A percentile compares a stretch with the other conserved stretches of the same genome.
phyloP scores from a whole-genome alignment of 179 eudicot genomes.

The Silene noctiflora region DNA sequence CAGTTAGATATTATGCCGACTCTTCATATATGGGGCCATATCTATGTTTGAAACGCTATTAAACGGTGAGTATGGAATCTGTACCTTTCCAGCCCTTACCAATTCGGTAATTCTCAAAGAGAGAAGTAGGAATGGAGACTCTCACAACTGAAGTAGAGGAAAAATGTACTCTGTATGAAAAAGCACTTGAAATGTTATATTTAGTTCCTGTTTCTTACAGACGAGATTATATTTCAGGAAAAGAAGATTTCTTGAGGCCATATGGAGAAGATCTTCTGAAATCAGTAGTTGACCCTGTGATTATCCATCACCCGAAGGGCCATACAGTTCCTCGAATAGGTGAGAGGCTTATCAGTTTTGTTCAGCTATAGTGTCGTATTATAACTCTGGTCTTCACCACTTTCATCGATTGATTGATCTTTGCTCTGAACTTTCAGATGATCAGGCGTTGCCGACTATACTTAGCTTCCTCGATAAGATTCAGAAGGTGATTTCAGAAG shows the following conservation, averaged over 20 bases:
- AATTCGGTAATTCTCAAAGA: no score
- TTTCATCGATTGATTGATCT: no score
- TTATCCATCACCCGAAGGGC: constrained; percentile 83
- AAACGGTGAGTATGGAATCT: neutral
- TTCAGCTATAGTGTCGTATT: no score
- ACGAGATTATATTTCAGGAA: constrained; percentile 38
- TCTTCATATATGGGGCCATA: neutral
- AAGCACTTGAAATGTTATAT: no score
- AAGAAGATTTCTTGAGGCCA: constrained; percentile 62
- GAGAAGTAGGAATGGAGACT: neutral
- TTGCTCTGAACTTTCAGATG: no score
- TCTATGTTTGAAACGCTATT: neutral
- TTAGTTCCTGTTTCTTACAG: neutral
- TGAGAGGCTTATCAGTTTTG: no score
- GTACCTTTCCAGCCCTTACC: neutral
- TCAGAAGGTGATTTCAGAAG: constrained; percentile 37
- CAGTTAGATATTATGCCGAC: neutral
- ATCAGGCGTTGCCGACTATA: constrained; percentile 49
- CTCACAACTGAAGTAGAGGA: no score
- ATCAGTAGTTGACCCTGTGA: constrained; percentile 49
- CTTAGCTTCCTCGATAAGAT: constrained; percentile 57
- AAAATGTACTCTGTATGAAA: no score
- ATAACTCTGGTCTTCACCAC: no score
- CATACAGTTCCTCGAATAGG: constrained; percentile 71
- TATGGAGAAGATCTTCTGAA: constrained; percentile 64